phyloP scores from a whole-genome alignment of 768 basidiomycete species.

The Tulasnella sp. region DNA sequence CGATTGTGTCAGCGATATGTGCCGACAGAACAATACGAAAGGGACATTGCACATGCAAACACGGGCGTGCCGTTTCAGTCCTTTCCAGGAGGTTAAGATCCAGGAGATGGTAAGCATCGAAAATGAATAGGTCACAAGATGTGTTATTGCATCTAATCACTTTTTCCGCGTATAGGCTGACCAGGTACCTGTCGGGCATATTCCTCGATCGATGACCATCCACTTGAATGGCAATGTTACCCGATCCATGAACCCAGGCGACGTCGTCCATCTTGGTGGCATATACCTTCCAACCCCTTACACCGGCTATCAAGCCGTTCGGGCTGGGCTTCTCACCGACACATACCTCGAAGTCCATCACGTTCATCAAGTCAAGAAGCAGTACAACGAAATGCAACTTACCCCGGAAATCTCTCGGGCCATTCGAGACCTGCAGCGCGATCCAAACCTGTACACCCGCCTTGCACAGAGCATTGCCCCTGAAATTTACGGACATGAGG shows the following conservation, averaged over 20 bases:
- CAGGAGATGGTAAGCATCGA: constrained; percentile 81
- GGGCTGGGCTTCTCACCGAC: constrained; percentile 92
- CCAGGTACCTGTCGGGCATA: constrained; percentile 98
- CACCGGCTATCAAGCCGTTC: constrained; percentile 92
- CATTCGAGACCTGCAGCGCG: constrained; percentile 55
- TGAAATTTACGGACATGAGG: constrained; percentile 94
- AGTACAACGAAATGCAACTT: constrained; percentile 88
- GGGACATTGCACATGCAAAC: constrained; percentile 98
- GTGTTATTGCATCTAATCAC: constrained; percentile 1
- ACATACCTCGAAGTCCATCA: constrained; percentile 91
- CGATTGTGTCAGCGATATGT: constrained; percentile 82
- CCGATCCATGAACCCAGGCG: constrained; percentile 86
- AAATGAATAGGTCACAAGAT: too few species aligned
- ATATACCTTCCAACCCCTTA: constrained; percentile 97
- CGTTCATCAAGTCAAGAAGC: constrained; percentile 91
- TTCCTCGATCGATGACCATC: constrained; percentile 96
- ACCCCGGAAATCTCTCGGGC: constrained; percentile 70
- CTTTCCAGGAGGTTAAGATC: constrained; percentile 97
- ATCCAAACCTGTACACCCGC: constrained; percentile 74
- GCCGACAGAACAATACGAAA: constrained; percentile 73
- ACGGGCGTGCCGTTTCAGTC: constrained; percentile 89
- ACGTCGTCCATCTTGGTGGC: constrained; percentile 90
- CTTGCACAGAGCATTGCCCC: constrained; percentile 92
- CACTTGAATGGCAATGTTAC: constrained; percentile 86
- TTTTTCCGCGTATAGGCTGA: constrained; percentile 52